Evolutionary conservation across 495 filamentous ascomycete species (phyloP), one percentile per base, ranked within the genome.

Genomic region (Letharia lupina): DNA sequence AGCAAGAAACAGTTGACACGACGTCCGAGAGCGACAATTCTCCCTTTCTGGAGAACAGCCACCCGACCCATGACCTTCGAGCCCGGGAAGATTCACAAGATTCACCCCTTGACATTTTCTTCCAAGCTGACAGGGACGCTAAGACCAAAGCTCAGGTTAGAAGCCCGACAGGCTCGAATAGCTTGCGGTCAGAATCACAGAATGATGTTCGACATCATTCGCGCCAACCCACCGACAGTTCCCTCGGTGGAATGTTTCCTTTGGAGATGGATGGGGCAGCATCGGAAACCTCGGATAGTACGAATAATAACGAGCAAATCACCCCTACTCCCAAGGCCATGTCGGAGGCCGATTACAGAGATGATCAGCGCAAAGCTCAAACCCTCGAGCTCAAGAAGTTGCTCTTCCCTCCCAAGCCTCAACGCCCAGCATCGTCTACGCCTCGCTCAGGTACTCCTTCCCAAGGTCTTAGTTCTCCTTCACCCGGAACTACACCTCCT

Each of bases 91-190:
- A 89, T 52, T 93, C 91, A 31, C 91, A 91, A 64, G 85, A 89
- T 52, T 93, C 91, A 31, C 91, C 91, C 2, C 79, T 98, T 12
- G 91, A 97, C 69, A 80, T 93, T 62, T 85, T 98, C 67, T 97
- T 98, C 79, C 87, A 87, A 64, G 91, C 91, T 50, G 89, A 95
- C 69, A 82, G 88, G 52, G 87, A 88, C 66, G 87, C 91, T 70
- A 89, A 86, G 71, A 87, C 86, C 45, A 78, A 83, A 66, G 78
- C 77, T 44, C 56, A 35, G 37, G 11, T 47, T 61, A 45, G 13
- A 35, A 41, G 50, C 8, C 15, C n/a, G 44, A 35, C n/a, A 57
- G 50, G 74, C 69, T 23, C 60, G 69, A 13, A 76, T 74, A 42
- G 57, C 73, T 50, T 66, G 69, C 60, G 76, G 75, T 62, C 76